Conservation (phyloP, 371 early-diverging fungal species). For the Mortierella sp. region DNA sequence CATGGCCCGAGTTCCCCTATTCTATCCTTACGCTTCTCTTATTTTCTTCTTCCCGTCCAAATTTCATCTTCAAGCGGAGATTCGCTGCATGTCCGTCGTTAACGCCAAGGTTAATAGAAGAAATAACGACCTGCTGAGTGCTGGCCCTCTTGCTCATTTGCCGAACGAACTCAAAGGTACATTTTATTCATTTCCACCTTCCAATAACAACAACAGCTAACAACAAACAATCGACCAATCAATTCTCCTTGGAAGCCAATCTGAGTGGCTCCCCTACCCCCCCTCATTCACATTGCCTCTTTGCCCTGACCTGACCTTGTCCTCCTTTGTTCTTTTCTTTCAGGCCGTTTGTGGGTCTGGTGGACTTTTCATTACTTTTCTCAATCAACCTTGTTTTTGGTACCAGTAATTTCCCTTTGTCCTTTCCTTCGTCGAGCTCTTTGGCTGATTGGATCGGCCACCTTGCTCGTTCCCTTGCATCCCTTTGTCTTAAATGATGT, state of each 20-base stretch:
- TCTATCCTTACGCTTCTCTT: not conserved
- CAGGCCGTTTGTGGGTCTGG: not conserved
- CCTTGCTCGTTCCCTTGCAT: not conserved
- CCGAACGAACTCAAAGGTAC: not conserved
- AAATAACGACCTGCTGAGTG: not conserved
- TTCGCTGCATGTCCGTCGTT: not conserved
- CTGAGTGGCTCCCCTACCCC: not conserved
- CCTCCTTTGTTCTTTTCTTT: not conserved
- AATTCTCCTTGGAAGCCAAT: not conserved
- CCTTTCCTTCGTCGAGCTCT: not conserved
- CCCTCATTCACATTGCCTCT: not conserved
- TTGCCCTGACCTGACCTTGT: not conserved
- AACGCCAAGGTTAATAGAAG: not conserved
- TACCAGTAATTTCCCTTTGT: not conserved
- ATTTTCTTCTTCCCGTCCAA: not conserved
- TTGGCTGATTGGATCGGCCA: not conserved
- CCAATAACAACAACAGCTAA: not conserved
- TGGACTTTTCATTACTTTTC: not conserved
- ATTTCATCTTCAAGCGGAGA: slow-evolving; percentile 13
- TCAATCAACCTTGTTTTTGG: not conserved
- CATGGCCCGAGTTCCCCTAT: not conserved
- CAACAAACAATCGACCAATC: not conserved
- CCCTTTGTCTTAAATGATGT: not conserved
- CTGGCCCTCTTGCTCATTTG: not conserved
- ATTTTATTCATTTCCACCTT: not conserved